Percentiles rank a stretch among this genome's conserved stretches.
These are phyloP conservation scores for Vanderwaltozyma yarrowii DNA, from an alignment of 805 yeast species.

Conservation along the genomic window DNA sequence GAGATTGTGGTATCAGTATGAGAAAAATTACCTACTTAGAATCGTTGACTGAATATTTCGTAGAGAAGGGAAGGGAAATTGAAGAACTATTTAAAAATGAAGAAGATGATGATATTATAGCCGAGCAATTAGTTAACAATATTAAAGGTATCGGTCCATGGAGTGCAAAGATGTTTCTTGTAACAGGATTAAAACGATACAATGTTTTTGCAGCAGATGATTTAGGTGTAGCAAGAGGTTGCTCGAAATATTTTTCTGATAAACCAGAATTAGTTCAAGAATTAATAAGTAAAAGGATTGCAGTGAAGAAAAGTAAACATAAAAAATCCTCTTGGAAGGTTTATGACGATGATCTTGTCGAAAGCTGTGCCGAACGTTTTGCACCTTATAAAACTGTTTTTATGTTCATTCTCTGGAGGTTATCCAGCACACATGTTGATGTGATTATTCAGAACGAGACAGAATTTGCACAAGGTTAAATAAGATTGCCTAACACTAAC, in stretches of 20 bases:
- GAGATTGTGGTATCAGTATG: constrained; percentile 57
- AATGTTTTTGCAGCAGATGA: constrained; percentile 73
- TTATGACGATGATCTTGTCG: constrained; percentile 47
- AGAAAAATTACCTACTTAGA: constrained; percentile 57
- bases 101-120: constrained; percentile 36
- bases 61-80: constrained; percentile 29
- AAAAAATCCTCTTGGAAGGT: constrained; percentile 57
- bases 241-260: constrained; percentile 47
- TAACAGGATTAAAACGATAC: constrained; percentile 55
- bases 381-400: constrained; percentile 58
- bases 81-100: constrained; percentile 29
- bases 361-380: constrained; percentile 46
- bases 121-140: constrained; percentile 35
- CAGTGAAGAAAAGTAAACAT: constrained; percentile 27
- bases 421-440: constrained; percentile 48
- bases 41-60: constrained; percentile 44
- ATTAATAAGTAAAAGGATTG: constrained; percentile 31
- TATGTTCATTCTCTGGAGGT: constrained; percentile 67
- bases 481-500: too few species aligned
- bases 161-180: constrained; percentile 82
- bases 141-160: constrained; percentile 74
- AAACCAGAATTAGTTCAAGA: constrained; percentile 41
- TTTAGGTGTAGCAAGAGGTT: constrained; percentile 78
- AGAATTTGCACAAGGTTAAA: background rate
- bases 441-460: constrained; percentile 27